A percentile compares a stretch with the other conserved stretches of the same genome.
Conservation (phyloP, 2,329 filamentous ascomycete genomes). For the Cylindrodendrum hubeiense region DNA sequence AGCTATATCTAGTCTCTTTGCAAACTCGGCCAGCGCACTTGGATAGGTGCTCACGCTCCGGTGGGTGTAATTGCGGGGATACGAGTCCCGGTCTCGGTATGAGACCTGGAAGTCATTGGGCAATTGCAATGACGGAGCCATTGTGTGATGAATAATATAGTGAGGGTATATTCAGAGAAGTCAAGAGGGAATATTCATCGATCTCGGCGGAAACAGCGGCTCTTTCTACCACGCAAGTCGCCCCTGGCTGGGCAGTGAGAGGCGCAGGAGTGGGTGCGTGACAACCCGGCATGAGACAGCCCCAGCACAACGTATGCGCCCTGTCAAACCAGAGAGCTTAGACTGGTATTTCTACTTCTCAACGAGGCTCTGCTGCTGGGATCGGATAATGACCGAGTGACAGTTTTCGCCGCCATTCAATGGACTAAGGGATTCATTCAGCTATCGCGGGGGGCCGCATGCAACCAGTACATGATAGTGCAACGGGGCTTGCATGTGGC, state of each 20-base stretch:
- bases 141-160: background rate
- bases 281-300: background rate
- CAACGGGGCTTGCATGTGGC: slow-evolving; percentile 1
- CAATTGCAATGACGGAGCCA: background rate
- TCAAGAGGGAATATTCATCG: background rate
- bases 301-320: background rate
- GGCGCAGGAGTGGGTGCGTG: background rate
- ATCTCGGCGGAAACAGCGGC: background rate
- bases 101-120: slow-evolving; percentile 2
- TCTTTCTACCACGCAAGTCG: background rate
- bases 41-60: slow-evolving; percentile 18
- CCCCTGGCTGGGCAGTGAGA: background rate
- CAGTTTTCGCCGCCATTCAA: background rate
- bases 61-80: slow-evolving; percentile 15
- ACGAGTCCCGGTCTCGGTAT: slow-evolving; percentile 3
- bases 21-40: slow-evolving; percentile 9
- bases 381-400: background rate
- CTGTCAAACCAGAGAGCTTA: background rate
- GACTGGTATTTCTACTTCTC: background rate
- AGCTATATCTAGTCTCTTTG: background rate
- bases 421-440: background rate
- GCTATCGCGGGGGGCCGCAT: background rate
- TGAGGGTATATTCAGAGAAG: background rate
- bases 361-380: background rate
- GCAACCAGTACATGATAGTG: background rate